These are phyloP conservation scores for Paxillus rubicundulus DNA, from an alignment of 768 basidiomycete species.

Conservation along the genomic window DNA sequence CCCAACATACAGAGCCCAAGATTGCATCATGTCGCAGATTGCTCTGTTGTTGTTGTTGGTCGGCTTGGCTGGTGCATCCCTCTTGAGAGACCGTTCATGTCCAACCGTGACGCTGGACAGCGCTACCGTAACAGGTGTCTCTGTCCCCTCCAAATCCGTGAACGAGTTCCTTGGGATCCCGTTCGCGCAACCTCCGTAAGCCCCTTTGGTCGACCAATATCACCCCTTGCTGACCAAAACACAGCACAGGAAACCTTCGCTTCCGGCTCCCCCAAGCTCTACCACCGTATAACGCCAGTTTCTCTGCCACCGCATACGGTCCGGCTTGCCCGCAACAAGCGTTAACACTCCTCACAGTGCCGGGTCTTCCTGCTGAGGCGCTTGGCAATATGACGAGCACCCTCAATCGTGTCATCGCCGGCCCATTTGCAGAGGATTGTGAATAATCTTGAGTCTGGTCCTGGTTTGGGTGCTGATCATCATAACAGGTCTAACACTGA, in stretches of 20 bases:
- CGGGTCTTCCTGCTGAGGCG: too few species aligned
- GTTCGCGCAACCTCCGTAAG: slow-evolving; percentile 40
- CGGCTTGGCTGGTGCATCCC: too few species aligned
- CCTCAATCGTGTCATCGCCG: too few species aligned
- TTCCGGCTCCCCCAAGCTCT: slow-evolving; percentile 35
- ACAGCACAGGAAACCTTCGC: slow-evolving; percentile 34
- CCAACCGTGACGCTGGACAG: slow-evolving; percentile 28
- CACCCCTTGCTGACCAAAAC: background rate
- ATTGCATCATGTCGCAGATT: too few species aligned
- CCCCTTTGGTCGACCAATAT: background rate
- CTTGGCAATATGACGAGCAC: too few species aligned
- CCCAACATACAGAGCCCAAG: too few species aligned
- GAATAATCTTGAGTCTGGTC: too few species aligned
- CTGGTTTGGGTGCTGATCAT: too few species aligned
- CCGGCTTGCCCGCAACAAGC: slow-evolving; percentile 40
- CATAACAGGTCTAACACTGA: too few species aligned
- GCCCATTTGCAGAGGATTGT: too few species aligned
- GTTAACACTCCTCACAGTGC: background rate
- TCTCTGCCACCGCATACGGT: slow-evolving; percentile 35
- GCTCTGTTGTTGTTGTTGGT: too few species aligned
- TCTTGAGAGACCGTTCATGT: background rate
- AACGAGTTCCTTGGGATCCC: slow-evolving; percentile 41
- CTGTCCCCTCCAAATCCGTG: slow-evolving; percentile 14
- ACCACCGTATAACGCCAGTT: slow-evolving; percentile 29
- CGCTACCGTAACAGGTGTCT: slow-evolving; percentile 28